Base-by-base conservation (phyloP, 169 alveolate species). In the Plasmodium gallinaceum region DNA sequence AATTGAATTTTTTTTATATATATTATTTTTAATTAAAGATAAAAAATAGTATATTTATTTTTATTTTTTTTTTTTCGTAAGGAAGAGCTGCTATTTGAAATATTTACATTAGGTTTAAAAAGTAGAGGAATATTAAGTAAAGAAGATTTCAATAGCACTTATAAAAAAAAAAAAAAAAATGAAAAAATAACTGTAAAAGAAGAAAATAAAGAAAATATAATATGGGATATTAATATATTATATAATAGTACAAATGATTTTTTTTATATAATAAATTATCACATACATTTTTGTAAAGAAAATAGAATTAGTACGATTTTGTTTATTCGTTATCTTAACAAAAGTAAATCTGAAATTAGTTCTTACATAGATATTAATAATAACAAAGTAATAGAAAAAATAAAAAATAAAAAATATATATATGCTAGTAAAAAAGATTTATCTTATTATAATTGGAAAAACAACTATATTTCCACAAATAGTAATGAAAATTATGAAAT, bases 381-480 rank as follows among this genome's bases (percentile, higher is more conserved):
- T 26, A 46, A 54, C 14, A 51, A 54, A 58, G 62, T 80, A 43
- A 16, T 26, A 61, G 62, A 80, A 26, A 80, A 80, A 80, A 80
- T 80, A 60, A 80, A 68, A 32, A 20, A 68, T 22, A 66, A 80
- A 69, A 80, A 65, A 45, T 80, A 80, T 54, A 52, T 80, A 6
- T 80, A 80, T 66, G 90, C 76, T 20, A 80, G 83, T 16, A 80
- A 68, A 80, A 66, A 66, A 42, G 90, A 80, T 45, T 54, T 80
- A 14, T 70, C 90, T 51, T 80, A 80, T 18, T 80, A 66, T 22
- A 80, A 80, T 12, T 80, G 90, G 90, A 70, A 80, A 43, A 80
- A 80, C 46, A 80, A 80, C 52, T 80, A 80, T 70, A 69, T 58
- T 24, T 80, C 83, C 24, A 80, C 90, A 32, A 80, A 80, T 57